Evolutionary conservation across 352 stramenopile species (phyloP), one percentile per base, ranked within the genome.

Genomic region (Achlya hypogyna): DNA sequence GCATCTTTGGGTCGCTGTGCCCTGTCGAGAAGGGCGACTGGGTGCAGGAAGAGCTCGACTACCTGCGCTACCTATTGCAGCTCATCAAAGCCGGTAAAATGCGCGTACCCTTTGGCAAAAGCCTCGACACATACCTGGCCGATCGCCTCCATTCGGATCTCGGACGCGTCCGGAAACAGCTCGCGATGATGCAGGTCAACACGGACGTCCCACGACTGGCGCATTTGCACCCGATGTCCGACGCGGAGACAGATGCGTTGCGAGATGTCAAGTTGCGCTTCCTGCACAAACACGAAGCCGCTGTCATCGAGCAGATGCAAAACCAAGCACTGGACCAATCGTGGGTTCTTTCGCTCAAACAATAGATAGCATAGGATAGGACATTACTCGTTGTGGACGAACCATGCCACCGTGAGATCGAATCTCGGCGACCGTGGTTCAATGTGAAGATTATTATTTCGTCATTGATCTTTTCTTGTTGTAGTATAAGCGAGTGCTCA

Each of bases 261-360:
- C 56, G 59, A 38, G 20, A 67, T 22, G 51, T 60, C 35, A 63
- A 63, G 42, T 35, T 58, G 22, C 28, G 16, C 28, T 66, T 54
- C 25, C 23, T 63, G 22, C 54, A 18, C 25, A 53, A 38, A 5
- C 54, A 49, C 22, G n/a, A 63, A 22, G 16, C 34, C 22, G 28
- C n/a, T 27, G 54, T 63, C 42, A 32, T 63, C 42, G 54, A 49
- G 4, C 27, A 38, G 16, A 49, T 63, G 54, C 54, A 63, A 5
- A 42, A 49, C 23, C 29, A 63, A 12, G 54, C 54, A 23, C 29
- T 63, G 23, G 54, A 63, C 42, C 54, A 63, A 27, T 63, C 54
- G n/a, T 63, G 54, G 29, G 54, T 63, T 8, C 22, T 63, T 10
- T 63, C 54, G n/a, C 29, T 63, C 54, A 63, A 63, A 32, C 34